A percentile compares a stretch with the other conserved stretches of the same genome.
Conservation (phyloP, 106 monocot genomes). For the Posidonia australis region DNA sequence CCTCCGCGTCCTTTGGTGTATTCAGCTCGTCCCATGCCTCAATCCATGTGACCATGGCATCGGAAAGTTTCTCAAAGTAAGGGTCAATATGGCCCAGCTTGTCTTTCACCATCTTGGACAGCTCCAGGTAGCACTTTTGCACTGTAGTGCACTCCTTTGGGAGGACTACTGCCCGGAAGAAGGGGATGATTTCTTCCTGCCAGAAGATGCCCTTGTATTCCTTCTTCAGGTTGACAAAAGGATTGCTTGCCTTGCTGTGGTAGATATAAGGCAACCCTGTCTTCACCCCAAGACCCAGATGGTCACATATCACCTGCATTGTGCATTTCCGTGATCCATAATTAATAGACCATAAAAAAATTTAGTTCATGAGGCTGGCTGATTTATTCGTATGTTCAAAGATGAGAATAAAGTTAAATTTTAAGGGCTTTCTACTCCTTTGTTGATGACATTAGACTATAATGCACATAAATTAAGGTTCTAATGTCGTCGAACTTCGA, state of each 20-base stretch:
- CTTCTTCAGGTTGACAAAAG: constrained; percentile 13
- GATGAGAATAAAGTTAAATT: too few species aligned
- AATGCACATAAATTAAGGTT: too few species aligned
- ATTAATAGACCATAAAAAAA: too few species aligned
- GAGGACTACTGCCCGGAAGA: constrained; percentile 12
- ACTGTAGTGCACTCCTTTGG: constrained; percentile 13
- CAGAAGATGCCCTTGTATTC: constrained; percentile 19
- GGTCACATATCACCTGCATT: constrained; percentile 18
- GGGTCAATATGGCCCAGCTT: constrained; percentile 11
- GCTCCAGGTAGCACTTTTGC: constrained; percentile 15
- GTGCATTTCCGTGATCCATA: too few species aligned
- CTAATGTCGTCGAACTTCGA: too few species aligned
- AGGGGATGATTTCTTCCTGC: constrained; percentile 18
- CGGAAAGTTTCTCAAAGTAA: constrained; percentile 17
- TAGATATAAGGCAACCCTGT: constrained; percentile 14
- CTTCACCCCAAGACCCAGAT: constrained; percentile 10
- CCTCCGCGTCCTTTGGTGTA: constrained; percentile 5
- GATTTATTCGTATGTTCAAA: too few species aligned
- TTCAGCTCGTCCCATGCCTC: constrained; percentile 33
- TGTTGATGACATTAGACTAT: too few species aligned
- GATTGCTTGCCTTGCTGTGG: constrained; percentile 21
- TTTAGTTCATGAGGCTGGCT: too few species aligned
- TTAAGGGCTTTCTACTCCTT: too few species aligned
- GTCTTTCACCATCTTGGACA: constrained; percentile 11
- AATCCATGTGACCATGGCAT: constrained; percentile 27